These are phyloP conservation scores for Globisporangium abappressorium DNA, from an alignment of 352 stramenopile genomes.

Conservation along the genomic window DNA sequence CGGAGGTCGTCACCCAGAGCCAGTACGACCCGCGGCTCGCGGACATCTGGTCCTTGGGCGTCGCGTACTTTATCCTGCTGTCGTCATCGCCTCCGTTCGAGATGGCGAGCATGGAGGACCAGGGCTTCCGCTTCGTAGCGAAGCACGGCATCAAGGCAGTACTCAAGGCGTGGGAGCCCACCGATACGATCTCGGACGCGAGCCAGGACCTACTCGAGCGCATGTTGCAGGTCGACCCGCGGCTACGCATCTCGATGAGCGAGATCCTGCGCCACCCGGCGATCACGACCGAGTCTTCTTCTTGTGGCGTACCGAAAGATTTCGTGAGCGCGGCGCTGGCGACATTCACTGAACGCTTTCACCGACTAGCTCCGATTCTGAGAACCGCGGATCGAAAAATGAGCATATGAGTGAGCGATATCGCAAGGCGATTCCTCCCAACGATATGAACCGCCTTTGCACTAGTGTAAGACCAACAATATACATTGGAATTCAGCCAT, in stretches of 20 bases:
- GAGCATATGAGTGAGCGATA: neutral
- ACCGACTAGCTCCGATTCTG: neutral
- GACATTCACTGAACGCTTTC: neutral
- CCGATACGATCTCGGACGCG: constrained; percentile 33
- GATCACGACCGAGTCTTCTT: no score
- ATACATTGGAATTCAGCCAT: no score
- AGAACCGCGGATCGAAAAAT: neutral
- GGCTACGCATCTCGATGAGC: constrained; percentile 49
- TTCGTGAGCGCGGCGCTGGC: no score
- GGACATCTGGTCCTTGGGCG: constrained; percentile 92
- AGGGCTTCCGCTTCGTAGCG: constrained; percentile 83
- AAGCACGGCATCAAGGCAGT: constrained; percentile 73
- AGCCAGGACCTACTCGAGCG: constrained; percentile 72
- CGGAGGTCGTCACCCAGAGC: constrained; percentile 81
- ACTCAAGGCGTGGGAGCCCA: constrained; percentile 63
- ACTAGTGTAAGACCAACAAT: no score
- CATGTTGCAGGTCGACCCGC: constrained; percentile 68
- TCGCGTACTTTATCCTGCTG: constrained; percentile 94
- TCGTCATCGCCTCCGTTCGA: constrained; percentile 92
- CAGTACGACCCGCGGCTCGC: constrained; percentile 91
- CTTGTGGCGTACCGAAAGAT: no score
- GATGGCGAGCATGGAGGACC: constrained; percentile 75
- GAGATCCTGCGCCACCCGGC: constrained; percentile 17
- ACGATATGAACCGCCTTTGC: no score
- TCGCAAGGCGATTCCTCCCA: neutral